Evolutionary conservation across 331 rosid genomes (phyloP).

Genomic region (Dryas integrifolia): DNA sequence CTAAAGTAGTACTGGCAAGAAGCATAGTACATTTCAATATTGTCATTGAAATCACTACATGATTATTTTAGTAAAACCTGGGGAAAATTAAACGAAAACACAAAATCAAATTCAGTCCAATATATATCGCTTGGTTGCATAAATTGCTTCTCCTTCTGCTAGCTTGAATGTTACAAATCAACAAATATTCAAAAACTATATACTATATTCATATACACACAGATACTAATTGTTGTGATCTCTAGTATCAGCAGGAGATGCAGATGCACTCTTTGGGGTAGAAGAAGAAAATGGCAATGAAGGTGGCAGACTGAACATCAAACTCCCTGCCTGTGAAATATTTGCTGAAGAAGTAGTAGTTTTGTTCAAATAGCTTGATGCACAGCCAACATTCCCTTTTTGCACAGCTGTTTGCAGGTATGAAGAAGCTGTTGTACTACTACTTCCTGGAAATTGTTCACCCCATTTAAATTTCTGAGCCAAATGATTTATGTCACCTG

Average conservation of each 20-base stretch:
- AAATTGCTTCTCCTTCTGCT: not conserved
- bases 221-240: slow-evolving; percentile 27
- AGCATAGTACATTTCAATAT: too few relatives aligned
- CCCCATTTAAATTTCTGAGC: slow-evolving; percentile 41
- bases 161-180: not conserved
- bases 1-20: too few relatives aligned
- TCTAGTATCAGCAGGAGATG: slow-evolving; percentile 52
- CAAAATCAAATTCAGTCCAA: not conserved
- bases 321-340: slow-evolving; percentile 41
- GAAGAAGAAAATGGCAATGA: slow-evolving; percentile 57
- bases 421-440: slow-evolving; percentile 21
- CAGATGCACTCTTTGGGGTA: slow-evolving; percentile 54
- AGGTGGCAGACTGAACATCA: slow-evolving; percentile 41
- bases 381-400: slow-evolving; percentile 45
- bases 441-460: slow-evolving; percentile 36
- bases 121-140: too few relatives aligned
- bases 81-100: not conserved
- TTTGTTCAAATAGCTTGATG: slow-evolving; percentile 54
- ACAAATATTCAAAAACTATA: not conserved
- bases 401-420: slow-evolving; percentile 25
- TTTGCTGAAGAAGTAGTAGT: slow-evolving; percentile 11
- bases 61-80: too few relatives aligned
- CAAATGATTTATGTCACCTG: slow-evolving; percentile 16
- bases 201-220: not conserved
- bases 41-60: too few relatives aligned